Base-by-base conservation (phyloP, 805 yeast genomes). In the Komagataella kurtzmanii region DNA sequence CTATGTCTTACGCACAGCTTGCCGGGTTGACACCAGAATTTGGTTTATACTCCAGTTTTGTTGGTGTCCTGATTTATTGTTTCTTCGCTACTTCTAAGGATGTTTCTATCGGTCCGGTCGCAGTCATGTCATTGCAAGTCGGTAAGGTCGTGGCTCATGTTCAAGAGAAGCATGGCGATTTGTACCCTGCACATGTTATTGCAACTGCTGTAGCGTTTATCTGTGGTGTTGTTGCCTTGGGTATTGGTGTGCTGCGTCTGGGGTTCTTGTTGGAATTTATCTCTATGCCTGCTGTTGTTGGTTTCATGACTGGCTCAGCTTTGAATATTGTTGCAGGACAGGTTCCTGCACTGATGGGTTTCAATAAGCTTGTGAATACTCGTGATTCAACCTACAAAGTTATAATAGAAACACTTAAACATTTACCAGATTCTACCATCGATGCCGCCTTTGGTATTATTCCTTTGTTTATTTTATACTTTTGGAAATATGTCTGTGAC, bases 221-320 rank as follows among this genome's bases (percentile, higher is more conserved):
- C 51, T 85, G 95, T 74, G 97, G 97, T 63, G 80, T 83, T 56
- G 83, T 88, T 58, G 81, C 96, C 7, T 69, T 84, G 10, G 97
- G 88, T 52, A 68, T 89, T 54, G 97, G 97, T 56, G 51, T 90
- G 6, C 67, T 88, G 55, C 76, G 97, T 60, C 71, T 90, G 21
- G 97, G 97, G 0, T 90, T 90, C 69, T 73, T 90, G 50, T 80
- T 90, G 47, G 97, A 90, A 66, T 80, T 85, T 63, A 88, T 90
- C 60, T 88, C 97, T 2, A 73, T 83, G 61, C 96, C 96, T 48
- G 95, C 96, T 1, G 96, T 90, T 46, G 74, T 88, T 68, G 97
- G 97, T 0, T 90, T 89, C 71, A 90, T 90, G 91, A 77, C 91
- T 40, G 97, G 97, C 50, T 89, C 97, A 3, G 96, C 97, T 2